Base-by-base conservation (phyloP, 2,329 filamentous ascomycete genomes). In the Graphilbum fragrans region DNA sequence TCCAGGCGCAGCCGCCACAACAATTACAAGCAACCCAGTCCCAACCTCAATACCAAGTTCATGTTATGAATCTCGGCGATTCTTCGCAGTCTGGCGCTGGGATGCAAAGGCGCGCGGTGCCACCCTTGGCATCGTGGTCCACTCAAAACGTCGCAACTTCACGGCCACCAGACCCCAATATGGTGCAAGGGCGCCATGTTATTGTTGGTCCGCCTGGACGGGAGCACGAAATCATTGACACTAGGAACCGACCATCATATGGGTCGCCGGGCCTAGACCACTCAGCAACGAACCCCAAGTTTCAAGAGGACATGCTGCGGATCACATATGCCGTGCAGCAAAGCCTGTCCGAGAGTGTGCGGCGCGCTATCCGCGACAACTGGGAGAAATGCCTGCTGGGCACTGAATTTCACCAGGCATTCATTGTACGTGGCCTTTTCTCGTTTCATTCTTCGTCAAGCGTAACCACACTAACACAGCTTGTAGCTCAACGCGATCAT, bases 401-500 rank as follows among this genome's bases (percentile, higher is more conserved):
- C 10, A 69, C 66, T 4, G 65, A 70, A 11, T 74, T 69, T 43
- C 70, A 75, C 45, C 58, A 64, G 34, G 61, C 64, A 2, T 75
- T 75, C 46, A 43, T 74, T 41, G 70, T 75, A 53, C 60, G 69
- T 65, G 34, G 29, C 29, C n/a, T 12, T 32, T 32, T 32, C 6
- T 32, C 14, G 6, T 14, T 32, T 12, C 6, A 8, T 8, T 14
- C 25, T 8, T 14, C 8, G 25, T 14, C 14, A 29, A 29, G 8
- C 37, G 38, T 20, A 21, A 3, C 17, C 14, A 16, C 21, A 25
- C 33, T 10, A 23, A 20, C 25, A 16, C 8, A 12, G 20, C 17
- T 22, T 7, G 27, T 31, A 74, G 70, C 52, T 72, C 32, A 74
- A 72, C 47, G 64, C 67, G 1, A 56, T 61, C 5, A 61, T 76